Evolutionary conservation across 805 yeast genomes (phyloP).

Genomic region (Yueomyces sinensis): DNA sequence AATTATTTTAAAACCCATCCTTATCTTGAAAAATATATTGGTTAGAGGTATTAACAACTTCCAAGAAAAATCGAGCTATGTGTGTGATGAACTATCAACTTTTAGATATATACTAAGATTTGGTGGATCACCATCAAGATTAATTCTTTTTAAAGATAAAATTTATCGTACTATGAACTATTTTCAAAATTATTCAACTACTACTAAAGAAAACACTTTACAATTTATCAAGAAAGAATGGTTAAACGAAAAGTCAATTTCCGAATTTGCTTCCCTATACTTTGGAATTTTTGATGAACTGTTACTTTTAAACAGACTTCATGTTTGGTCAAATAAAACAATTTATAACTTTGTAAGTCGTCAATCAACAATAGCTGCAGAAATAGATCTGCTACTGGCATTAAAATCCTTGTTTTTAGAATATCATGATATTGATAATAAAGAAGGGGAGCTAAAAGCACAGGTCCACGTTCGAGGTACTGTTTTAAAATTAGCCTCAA

Average conservation of each 20-base stretch:
- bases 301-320: slow-evolving; percentile 38
- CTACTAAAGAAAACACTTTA: slow-evolving; percentile 1
- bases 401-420: slow-evolving; percentile 37
- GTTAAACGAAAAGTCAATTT: slow-evolving; percentile 33
- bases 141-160: slow-evolving; percentile 27
- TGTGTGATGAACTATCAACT: slow-evolving; percentile 32
- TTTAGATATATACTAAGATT: slow-evolving; percentile 60
- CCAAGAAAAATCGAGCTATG: slow-evolving; percentile 25
- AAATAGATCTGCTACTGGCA: slow-evolving; percentile 45
- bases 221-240: slow-evolving; percentile 18
- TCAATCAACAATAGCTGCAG: slow-evolving; percentile 62
- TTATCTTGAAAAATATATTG: slow-evolving; percentile 6
- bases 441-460: slow-evolving; percentile 6
- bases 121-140: slow-evolving; percentile 54
- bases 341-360: slow-evolving; percentile 28
- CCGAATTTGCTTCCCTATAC: slow-evolving; percentile 43
- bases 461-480: slow-evolving; percentile 43
- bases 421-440: slow-evolving; percentile 12
- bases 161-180: slow-evolving; percentile 8
- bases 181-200: background rate
- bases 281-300: slow-evolving; percentile 57
- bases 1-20: slow-evolving; percentile 8
- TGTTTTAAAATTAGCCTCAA: slow-evolving; percentile 10
- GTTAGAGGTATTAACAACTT: slow-evolving; percentile 9
- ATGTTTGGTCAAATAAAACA: slow-evolving; percentile 14